These are phyloP conservation scores for Panicum hallii DNA, from an alignment of 202 grass and related monocot species.

Conservation along the genomic window DNA sequence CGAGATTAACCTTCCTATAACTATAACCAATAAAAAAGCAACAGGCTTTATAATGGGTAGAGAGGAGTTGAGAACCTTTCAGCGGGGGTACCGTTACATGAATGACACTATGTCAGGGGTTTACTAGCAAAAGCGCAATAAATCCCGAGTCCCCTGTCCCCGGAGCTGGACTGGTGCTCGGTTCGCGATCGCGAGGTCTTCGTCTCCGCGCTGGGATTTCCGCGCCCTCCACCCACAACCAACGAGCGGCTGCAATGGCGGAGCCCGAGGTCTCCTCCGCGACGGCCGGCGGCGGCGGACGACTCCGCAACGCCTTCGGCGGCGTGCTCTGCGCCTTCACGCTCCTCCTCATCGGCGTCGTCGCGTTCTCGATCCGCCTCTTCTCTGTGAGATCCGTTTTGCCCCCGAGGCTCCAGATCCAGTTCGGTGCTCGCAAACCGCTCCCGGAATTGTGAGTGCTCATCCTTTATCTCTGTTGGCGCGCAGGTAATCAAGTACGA, in stretches of 20 bases:
- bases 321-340: conserved; percentile 83
- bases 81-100: background rate
- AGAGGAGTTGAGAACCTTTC: background rate
- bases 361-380: conserved; percentile 99
- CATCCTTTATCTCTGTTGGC: conserved; percentile 13
- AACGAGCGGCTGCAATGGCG: conserved; percentile 56
- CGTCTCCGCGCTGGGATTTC: conserved; percentile 53
- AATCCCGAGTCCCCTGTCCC: background rate
- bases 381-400: conserved; percentile 88
- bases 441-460: conserved; percentile 20
- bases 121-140: background rate
- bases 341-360: conserved; percentile 88
- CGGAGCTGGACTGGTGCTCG: background rate
- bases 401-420: conserved; percentile 51
- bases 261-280: conserved; percentile 47
- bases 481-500: conserved; percentile 98
- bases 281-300: conserved; percentile 35
- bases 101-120: background rate
- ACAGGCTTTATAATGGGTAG: no score
- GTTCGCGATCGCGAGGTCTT: conserved; percentile 49
- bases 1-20: background rate
- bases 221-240: conserved; percentile 32
- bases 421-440: background rate
- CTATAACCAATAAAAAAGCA: background rate
- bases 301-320: conserved; percentile 88